Evolutionary conservation across 2,329 filamentous ascomycete genomes (phyloP).

Genomic region (Scytalidium lignicola): DNA sequence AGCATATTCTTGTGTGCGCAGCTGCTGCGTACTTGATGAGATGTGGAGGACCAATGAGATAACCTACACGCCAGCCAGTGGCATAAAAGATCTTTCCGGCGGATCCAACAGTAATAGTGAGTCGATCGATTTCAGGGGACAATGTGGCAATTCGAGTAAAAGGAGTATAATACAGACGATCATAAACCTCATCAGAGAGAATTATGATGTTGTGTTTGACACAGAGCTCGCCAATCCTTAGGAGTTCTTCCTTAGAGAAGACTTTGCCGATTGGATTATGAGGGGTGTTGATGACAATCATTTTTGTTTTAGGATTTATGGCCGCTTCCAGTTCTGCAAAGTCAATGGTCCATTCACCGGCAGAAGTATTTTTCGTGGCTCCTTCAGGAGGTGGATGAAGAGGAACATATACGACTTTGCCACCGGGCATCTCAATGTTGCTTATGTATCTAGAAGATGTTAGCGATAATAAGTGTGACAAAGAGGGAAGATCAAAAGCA

Average conservation of each 20-base stretch:
- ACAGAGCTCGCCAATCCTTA: slow-evolving; percentile 80
- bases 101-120: slow-evolving; percentile 90
- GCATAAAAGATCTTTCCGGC: slow-evolving; percentile 98
- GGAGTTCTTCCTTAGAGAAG: slow-evolving; percentile 76
- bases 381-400: slow-evolving; percentile 83
- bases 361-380: slow-evolving; percentile 72
- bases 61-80: slow-evolving; percentile 93
- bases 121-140: slow-evolving; percentile 79
- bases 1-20: slow-evolving; percentile 95
- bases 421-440: slow-evolving; percentile 98
- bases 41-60: slow-evolving; percentile 84
- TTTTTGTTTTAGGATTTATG: slow-evolving; percentile 84
- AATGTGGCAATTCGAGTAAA: slow-evolving; percentile 91
- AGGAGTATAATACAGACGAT: slow-evolving; percentile 89
- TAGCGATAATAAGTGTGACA: slow-evolving; percentile 1
- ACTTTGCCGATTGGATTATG: slow-evolving; percentile 97
- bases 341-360: slow-evolving; percentile 83
- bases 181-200: slow-evolving; percentile 88
- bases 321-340: slow-evolving; percentile 75
- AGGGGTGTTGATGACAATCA: slow-evolving; percentile 86
- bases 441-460: slow-evolving; percentile 65
- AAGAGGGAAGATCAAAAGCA: slow-evolving; percentile 3
- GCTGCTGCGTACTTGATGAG: slow-evolving; percentile 88
- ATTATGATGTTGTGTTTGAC: slow-evolving; percentile 94
- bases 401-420: slow-evolving; percentile 93